These are phyloP conservation scores for Acarospora socialis DNA, from an alignment of 2,329 filamentous ascomycete species.

Conservation along the genomic window DNA sequence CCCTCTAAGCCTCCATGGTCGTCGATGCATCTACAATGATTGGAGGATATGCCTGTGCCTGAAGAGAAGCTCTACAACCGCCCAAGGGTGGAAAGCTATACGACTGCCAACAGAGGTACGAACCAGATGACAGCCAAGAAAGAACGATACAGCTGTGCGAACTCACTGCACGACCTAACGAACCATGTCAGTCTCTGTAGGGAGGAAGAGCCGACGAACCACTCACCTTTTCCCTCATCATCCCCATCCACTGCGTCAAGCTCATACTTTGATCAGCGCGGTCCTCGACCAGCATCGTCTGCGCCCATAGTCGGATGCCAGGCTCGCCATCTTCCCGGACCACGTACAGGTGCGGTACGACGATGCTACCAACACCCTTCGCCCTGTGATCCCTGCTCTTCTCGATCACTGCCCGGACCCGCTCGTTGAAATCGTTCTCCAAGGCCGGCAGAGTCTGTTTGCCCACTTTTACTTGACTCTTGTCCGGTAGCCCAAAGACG, in stretches of 20 bases:
- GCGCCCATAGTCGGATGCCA: slow-evolving; percentile 87
- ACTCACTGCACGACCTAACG: too few species aligned
- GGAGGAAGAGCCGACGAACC: too few species aligned
- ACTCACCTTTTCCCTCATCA: slow-evolving; percentile 83
- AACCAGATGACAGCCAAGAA: too few species aligned
- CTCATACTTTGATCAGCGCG: slow-evolving; percentile 87
- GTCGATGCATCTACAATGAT: too few species aligned
- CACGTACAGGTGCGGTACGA: slow-evolving; percentile 83
- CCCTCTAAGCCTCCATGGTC: too few species aligned
- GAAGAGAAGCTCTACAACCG: too few species aligned
- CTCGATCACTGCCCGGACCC: slow-evolving; percentile 74
- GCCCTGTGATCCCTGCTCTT: slow-evolving; percentile 83
- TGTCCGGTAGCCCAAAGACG: slow-evolving; percentile 79
- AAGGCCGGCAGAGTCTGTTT: slow-evolving; percentile 77
- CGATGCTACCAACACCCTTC: slow-evolving; percentile 81
- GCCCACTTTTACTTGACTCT: slow-evolving; percentile 73
- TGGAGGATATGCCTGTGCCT: too few species aligned
- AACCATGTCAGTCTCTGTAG: too few species aligned
- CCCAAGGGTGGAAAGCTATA: too few species aligned
- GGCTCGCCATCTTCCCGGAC: slow-evolving; percentile 94
- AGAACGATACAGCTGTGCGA: too few species aligned
- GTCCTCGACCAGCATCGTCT: slow-evolving; percentile 90
- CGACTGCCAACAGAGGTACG: too few species aligned
- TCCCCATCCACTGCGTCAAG: slow-evolving; percentile 84
- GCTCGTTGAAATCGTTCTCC: slow-evolving; percentile 93